Percentiles rank a stretch among this genome's conserved stretches.
Evolutionary conservation across 192 early-diverging fungal genomes (phyloP).

Genomic region (Umbelopsis isabellina): DNA sequence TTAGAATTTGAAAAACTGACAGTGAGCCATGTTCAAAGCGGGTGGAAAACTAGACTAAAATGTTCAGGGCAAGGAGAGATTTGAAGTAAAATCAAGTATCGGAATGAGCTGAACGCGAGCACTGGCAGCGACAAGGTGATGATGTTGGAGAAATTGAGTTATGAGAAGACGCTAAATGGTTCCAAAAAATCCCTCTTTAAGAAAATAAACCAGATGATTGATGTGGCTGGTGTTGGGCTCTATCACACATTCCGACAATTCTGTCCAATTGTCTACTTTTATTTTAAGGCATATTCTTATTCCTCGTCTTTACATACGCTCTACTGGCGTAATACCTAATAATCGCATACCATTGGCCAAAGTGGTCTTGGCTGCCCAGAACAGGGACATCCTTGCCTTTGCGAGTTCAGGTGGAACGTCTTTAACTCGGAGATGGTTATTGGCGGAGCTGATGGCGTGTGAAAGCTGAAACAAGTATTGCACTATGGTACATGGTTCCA

Average conservation of each 20-base stretch:
- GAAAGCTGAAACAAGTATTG: constrained; percentile 76
- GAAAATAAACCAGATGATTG: too few relatives aligned
- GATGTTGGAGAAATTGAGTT: too few relatives aligned
- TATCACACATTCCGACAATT: not conserved
- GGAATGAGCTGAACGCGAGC: too few relatives aligned
- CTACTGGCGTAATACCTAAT: constrained; percentile 77
- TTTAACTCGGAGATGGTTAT: constrained; percentile 69
- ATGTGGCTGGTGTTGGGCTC: not conserved
- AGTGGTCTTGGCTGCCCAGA: constrained; percentile 75
- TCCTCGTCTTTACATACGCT: constrained; percentile 73
- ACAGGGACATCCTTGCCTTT: constrained; percentile 77
- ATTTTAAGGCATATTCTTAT: not conserved
- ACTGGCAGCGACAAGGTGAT: too few relatives aligned
- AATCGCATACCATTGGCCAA: constrained; percentile 79
- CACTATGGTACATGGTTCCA: constrained; percentile 84
- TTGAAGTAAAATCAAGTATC: not conserved
- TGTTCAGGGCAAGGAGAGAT: not conserved
- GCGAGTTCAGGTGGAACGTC: constrained; percentile 65
- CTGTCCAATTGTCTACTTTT: not conserved
- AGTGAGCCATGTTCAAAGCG: too few relatives aligned
- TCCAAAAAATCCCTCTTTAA: too few relatives aligned
- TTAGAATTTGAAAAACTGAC: too few relatives aligned
- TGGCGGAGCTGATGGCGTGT: constrained; percentile 71
- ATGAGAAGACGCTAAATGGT: too few relatives aligned
- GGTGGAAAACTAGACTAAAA: too few relatives aligned